phyloP scores from a whole-genome alignment of 257 asterid species.

The Fraxinus americana region DNA sequence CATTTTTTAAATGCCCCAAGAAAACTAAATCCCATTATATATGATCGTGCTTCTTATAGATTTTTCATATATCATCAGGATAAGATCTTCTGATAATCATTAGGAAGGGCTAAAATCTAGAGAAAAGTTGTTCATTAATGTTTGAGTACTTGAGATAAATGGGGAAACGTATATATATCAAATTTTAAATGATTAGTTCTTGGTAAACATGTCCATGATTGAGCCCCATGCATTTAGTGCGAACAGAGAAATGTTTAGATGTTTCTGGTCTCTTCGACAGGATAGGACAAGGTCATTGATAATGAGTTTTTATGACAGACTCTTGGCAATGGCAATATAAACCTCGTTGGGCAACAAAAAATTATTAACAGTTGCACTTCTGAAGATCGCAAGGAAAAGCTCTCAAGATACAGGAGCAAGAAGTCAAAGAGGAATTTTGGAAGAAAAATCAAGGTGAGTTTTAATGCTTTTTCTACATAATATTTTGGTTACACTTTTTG shows the following conservation, averaged over 20 bases:
- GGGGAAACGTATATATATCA: too few species aligned
- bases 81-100: background rate
- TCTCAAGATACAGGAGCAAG: constrained; percentile 82
- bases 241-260: constrained; percentile 60
- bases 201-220: constrained; percentile 6
- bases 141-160: too few species aligned
- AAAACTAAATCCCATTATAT: background rate
- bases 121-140: background rate
- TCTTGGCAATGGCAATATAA: constrained; percentile 54
- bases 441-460: constrained; percentile 78
- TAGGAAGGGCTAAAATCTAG: background rate
- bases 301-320: constrained; percentile 81
- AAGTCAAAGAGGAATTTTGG: constrained; percentile 87
- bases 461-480: background rate
- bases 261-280: constrained; percentile 57
- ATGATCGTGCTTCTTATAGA: background rate
- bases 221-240: constrained; percentile 23
- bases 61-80: constrained; percentile 1
- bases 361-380: constrained; percentile 41
- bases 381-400: constrained; percentile 84
- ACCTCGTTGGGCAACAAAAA: constrained; percentile 49
- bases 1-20: background rate
- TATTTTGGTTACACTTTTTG: background rate
- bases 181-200: background rate
- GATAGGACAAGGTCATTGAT: constrained; percentile 63